Percentiles rank a stretch among this genome's conserved stretches.
phyloP scores from a whole-genome alignment of 169 alveolate species.

The Amoebophrya sp. region DNA sequence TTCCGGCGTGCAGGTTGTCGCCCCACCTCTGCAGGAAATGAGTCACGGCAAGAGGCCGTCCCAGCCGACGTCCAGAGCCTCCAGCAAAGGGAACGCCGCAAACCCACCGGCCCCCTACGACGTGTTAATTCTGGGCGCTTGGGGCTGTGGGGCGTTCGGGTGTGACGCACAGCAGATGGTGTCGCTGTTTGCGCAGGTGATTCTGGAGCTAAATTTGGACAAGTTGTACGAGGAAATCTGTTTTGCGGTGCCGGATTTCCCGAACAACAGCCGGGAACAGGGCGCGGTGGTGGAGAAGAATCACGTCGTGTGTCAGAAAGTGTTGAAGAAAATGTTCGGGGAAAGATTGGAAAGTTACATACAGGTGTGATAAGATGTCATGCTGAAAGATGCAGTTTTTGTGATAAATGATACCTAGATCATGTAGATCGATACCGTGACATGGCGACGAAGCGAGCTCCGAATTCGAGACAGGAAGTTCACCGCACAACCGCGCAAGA shows the following conservation, averaged over 20 bases:
- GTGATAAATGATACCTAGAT: too few species aligned
- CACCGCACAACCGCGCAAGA: too few species aligned
- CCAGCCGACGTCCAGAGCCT: neutral
- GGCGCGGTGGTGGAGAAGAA: neutral
- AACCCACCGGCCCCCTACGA: neutral
- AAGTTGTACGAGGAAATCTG: neutral
- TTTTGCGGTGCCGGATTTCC: neutral
- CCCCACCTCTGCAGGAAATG: neutral
- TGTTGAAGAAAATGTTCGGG: neutral
- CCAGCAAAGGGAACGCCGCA: neutral
- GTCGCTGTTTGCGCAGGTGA: neutral
- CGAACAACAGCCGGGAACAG: neutral
- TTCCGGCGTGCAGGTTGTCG: neutral
- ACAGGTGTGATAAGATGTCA: too few species aligned
- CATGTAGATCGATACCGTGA: too few species aligned
- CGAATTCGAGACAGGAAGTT: too few species aligned
- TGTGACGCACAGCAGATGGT: neutral
- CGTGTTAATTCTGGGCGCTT: neutral
- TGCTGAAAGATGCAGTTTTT: too few species aligned
- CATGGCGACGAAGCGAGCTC: too few species aligned
- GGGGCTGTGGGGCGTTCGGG: constrained; percentile 23
- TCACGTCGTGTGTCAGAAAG: neutral
- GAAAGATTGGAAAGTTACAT: neutral
- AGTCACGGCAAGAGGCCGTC: neutral
- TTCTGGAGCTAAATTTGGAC: too few species aligned